Conservation (phyloP, 2,329 filamentous ascomycete species). For the Neophaeococcomyces mojaviensis region DNA sequence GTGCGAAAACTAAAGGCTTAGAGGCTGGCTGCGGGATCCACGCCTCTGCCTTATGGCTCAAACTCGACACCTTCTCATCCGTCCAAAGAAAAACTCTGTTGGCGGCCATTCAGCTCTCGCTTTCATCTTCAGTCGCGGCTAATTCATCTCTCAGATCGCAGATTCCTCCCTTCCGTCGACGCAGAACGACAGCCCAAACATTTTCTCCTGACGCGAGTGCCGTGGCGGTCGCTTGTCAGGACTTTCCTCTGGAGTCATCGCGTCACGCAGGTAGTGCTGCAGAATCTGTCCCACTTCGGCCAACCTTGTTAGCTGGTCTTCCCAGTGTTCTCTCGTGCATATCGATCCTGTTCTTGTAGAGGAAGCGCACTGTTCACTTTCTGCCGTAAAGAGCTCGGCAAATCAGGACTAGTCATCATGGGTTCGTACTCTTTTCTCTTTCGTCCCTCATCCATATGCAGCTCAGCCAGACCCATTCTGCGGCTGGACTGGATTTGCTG, state of each 20-base stretch:
- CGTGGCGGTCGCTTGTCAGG: conserved; percentile 4
- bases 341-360: conserved; percentile 25
- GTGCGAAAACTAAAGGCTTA: background rate
- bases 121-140: background rate
- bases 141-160: conserved; percentile 6
- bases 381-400: conserved; percentile 10
- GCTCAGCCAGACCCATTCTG: conserved; percentile 22
- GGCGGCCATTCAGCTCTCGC: conserved; percentile 4
- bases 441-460: conserved; percentile 9
- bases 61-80: background rate
- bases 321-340: conserved; percentile 24
- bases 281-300: conserved; percentile 21
- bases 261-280: conserved; percentile 10
- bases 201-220: background rate
- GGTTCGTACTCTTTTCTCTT: conserved; percentile 23
- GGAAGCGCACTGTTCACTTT: conserved; percentile 18
- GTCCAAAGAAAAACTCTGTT: conserved; percentile 1
- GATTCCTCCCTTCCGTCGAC: background rate
- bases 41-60: conserved; percentile 3
- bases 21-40: conserved; percentile 3
- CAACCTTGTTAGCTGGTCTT: conserved; percentile 25
- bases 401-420: conserved; percentile 22
- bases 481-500: conserved; percentile 13
- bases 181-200: background rate
- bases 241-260: background rate